Evolutionary conservation across 2,329 filamentous ascomycete genomes (phyloP).

Genomic region (Fusarium fujikuroi): DNA sequence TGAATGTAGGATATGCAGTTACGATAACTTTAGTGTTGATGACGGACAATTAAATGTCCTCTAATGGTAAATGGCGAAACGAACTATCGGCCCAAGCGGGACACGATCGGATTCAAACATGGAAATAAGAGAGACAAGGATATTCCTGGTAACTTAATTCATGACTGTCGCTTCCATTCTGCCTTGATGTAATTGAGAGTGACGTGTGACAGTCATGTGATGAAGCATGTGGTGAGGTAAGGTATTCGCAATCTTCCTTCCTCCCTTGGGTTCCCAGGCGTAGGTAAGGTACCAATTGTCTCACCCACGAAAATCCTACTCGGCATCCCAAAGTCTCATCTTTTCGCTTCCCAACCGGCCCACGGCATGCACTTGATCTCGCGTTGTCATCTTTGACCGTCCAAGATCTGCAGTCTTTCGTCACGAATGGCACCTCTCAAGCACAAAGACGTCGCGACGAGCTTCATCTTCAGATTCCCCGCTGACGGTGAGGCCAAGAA

Average conservation of each 20-base stretch:
- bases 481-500: slow-evolving; percentile 49
- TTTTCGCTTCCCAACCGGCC: background rate
- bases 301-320: slow-evolving; percentile 2
- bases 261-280: background rate
- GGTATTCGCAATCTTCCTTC: background rate
- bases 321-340: background rate
- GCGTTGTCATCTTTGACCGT: background rate
- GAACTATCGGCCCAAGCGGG: background rate
- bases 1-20: background rate
- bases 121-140: background rate
- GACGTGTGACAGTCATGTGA: slow-evolving; percentile 29
- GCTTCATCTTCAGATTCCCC: slow-evolving; percentile 62
- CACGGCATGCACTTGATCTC: background rate
- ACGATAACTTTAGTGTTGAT: background rate
- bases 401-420: slow-evolving; percentile 6
- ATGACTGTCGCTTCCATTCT: background rate
- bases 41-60: background rate
- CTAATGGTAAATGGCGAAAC: background rate
- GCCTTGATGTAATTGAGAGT: background rate
- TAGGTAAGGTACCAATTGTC: background rate
- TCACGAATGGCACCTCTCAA: slow-evolving; percentile 38
- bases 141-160: background rate
- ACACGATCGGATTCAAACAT: background rate
- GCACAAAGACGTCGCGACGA: slow-evolving; percentile 57
- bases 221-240: slow-evolving; percentile 12